Evolutionary conservation across 2,329 filamentous ascomycete species (phyloP).

Genomic region (Fusarium citri): DNA sequence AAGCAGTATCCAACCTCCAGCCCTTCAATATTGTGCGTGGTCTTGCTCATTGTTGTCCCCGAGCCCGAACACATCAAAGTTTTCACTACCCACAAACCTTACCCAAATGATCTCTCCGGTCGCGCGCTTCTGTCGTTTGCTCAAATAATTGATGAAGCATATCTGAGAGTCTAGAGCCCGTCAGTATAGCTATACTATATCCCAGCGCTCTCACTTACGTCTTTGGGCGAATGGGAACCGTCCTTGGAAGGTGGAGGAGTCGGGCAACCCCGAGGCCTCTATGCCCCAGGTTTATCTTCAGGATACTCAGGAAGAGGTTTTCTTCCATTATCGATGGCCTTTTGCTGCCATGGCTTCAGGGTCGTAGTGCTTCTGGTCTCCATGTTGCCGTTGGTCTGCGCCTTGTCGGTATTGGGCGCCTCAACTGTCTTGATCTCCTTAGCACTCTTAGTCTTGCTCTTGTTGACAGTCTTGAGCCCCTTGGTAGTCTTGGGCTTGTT

Average conservation of each 20-base stretch:
- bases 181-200: not conserved
- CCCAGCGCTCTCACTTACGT: not conserved
- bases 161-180: not conserved
- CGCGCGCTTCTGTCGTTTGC: not conserved
- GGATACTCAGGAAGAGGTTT: not conserved
- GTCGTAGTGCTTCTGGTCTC: not conserved
- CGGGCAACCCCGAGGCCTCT: not conserved
- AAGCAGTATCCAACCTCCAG: not conserved
- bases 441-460: not conserved
- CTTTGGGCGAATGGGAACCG: not conserved
- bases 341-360: not conserved
- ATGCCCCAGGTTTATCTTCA: not conserved
- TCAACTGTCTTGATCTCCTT: not conserved
- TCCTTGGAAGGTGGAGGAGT: not conserved
- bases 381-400: not conserved
- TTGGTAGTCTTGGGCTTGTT: not conserved
- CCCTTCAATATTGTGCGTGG: not conserved
- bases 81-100: not conserved
- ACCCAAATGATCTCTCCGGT: not conserved
- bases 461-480: not conserved
- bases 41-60: not conserved
- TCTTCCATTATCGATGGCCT: not conserved
- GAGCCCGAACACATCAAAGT: too few relatives aligned
- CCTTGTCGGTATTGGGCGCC: not conserved
- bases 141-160: not conserved